Evolutionary conservation across 2,329 filamentous ascomycete genomes (phyloP).

Genomic region (Penicillium sp.): DNA sequence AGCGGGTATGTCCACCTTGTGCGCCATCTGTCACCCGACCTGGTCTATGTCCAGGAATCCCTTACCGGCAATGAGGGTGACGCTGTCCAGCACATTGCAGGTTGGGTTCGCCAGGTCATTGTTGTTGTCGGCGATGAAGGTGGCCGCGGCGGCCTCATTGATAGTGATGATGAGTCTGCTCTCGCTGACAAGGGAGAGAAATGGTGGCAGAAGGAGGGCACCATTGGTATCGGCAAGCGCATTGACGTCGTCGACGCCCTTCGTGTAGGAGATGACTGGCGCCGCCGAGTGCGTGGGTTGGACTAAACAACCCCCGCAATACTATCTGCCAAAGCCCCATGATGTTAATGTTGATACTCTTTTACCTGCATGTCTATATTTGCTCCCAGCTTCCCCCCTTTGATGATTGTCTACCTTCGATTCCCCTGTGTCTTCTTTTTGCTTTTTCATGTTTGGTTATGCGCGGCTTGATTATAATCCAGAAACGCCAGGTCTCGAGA

Average conservation of each 20-base stretch:
- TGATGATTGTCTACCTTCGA: constrained; percentile 35
- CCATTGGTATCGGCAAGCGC: constrained; percentile 84
- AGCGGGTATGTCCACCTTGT: constrained; percentile 86
- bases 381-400: constrained; percentile 22
- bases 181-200: constrained; percentile 47
- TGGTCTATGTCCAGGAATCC: constrained; percentile 87
- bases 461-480: constrained; percentile 18
- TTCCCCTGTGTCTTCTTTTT: constrained; percentile 28
- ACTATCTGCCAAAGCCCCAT: constrained; percentile 12
- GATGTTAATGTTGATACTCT: constrained; percentile 36
- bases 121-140: constrained; percentile 64
- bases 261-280: constrained; percentile 85
- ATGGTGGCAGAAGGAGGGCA: constrained; percentile 73
- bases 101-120: constrained; percentile 66
- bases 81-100: constrained; percentile 69
- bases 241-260: constrained; percentile 86
- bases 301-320: constrained; percentile 46
- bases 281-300: constrained; percentile 73
- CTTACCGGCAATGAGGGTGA: constrained; percentile 77
- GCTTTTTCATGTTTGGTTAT: constrained; percentile 14
- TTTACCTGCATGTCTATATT: constrained; percentile 32
- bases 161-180: constrained; percentile 69
- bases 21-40: constrained; percentile 80
- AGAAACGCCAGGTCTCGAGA: constrained; percentile 3
- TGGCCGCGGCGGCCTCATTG: constrained; percentile 76